Evolutionary conservation across 2,329 filamentous ascomycete species (phyloP).

Genomic region (Colletotrichum tamarilloi): DNA sequence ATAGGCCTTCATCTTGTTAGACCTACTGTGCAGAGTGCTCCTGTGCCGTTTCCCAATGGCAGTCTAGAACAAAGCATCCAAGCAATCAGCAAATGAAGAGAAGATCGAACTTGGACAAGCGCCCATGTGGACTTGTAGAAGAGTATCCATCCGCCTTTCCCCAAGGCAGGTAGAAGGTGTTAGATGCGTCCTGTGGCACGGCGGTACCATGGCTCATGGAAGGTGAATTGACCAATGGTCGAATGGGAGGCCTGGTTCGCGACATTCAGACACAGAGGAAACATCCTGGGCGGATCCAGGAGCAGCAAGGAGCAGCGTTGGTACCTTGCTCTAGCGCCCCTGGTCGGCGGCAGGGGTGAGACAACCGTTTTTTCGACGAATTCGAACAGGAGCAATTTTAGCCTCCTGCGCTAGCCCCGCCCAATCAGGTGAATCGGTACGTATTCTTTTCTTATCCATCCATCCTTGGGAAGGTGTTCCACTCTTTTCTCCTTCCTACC

Average conservation of each 20-base stretch:
- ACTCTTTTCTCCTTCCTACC: neutral
- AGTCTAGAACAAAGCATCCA: neutral
- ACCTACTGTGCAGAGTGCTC: neutral
- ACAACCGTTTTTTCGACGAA: constrained; percentile 33
- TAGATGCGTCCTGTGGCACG: too few relatives aligned
- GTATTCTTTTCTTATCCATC: neutral
- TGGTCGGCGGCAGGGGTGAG: constrained; percentile 29
- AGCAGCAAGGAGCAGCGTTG: constrained; percentile 9
- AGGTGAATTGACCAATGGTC: neutral
- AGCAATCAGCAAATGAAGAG: neutral
- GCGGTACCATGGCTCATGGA: too few relatives aligned
- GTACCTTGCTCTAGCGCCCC: constrained; percentile 27
- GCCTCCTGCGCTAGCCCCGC: neutral
- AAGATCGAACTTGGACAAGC: neutral
- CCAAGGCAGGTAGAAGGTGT: neutral
- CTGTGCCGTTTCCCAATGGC: neutral
- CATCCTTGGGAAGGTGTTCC: neutral
- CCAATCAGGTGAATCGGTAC: constrained; percentile 12
- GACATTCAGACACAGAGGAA: neutral
- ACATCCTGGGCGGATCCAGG: neutral
- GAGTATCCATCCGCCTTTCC: neutral
- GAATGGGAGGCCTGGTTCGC: neutral
- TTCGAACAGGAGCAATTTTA: constrained; percentile 28
- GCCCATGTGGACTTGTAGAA: neutral
- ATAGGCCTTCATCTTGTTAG: neutral